Percentiles rank a stretch among this genome's conserved stretches.
Conservation (phyloP, 2,329 filamentous ascomycete genomes). For the Juglanconis oblonga region DNA sequence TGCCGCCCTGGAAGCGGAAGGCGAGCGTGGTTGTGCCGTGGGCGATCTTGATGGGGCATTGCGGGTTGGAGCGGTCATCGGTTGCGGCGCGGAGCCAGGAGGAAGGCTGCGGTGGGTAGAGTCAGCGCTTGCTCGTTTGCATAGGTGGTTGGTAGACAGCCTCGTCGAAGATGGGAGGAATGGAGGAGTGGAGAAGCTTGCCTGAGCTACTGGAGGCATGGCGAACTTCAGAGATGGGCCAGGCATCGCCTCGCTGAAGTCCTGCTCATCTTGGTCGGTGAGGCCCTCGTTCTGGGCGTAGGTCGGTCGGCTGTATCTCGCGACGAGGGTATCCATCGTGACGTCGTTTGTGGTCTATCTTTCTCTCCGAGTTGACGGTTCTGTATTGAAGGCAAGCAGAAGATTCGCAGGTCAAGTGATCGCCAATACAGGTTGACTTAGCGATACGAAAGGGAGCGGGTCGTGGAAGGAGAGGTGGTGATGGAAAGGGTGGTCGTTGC, state of each 20-base stretch:
- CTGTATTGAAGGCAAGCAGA: constrained; percentile 38
- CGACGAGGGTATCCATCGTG: constrained; percentile 86
- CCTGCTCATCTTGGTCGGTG: constrained; percentile 69
- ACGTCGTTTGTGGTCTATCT: constrained; percentile 51
- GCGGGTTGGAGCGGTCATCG: constrained; percentile 94
- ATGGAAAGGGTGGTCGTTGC: constrained; percentile 2
- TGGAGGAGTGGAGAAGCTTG: constrained; percentile 41
- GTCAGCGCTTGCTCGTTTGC: constrained; percentile 10
- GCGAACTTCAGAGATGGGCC: constrained; percentile 89
- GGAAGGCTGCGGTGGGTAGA: constrained; percentile 59
- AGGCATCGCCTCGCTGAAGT: constrained; percentile 67
- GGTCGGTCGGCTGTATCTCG: constrained; percentile 81
- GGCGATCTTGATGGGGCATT: constrained; percentile 98
- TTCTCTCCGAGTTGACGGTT: constrained; percentile 71
- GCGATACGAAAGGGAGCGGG: background rate
- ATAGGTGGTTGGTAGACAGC: constrained; percentile 9
- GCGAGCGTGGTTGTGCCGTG: constrained; percentile 98
- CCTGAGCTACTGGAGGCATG: constrained; percentile 87
- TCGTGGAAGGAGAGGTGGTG: background rate
- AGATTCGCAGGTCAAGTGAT: background rate
- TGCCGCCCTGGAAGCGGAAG: constrained; percentile 97
- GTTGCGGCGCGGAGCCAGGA: constrained; percentile 96
- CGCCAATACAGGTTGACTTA: background rate
- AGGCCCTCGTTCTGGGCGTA: constrained; percentile 70
- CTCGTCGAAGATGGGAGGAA: background rate